These are phyloP conservation scores for Microbotryum lychnidis-dioicae DNA, from an alignment of 1,284 basidiomycete species.

Conservation along the genomic window DNA sequence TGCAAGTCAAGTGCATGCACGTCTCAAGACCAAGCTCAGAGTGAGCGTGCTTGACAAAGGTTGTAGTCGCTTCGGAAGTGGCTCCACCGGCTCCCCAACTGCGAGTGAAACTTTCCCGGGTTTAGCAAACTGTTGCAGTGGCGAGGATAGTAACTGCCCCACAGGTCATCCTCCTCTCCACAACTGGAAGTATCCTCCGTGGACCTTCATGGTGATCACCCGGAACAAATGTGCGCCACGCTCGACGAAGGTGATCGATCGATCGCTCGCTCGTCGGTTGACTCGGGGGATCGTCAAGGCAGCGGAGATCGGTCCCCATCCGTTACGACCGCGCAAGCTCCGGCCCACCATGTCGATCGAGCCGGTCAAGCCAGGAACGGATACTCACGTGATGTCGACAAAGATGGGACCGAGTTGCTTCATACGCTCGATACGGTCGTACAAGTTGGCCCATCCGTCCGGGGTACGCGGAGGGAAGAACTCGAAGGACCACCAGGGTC, in stretches of 20 bases:
- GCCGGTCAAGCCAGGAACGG: too few relatives aligned
- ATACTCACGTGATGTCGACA: conserved; percentile 83
- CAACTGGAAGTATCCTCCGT: too few relatives aligned
- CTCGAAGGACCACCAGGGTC: conserved; percentile 31
- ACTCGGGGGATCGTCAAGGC: not conserved
- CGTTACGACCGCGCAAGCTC: not conserved
- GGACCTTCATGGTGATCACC: too few relatives aligned
- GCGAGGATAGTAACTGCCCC: too few relatives aligned
- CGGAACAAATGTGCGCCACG: not conserved
- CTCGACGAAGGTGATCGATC: conserved; percentile 1
- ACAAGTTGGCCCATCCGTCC: conserved; percentile 84
- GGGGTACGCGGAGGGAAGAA: conserved; percentile 28
- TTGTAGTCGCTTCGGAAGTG: conserved; percentile 43
- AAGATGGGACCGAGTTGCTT: conserved; percentile 90
- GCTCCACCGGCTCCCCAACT: conserved; percentile 45
- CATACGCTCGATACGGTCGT: conserved; percentile 99
- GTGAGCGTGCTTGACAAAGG: conserved; percentile 92
- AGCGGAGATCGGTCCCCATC: not conserved
- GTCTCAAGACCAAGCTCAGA: conserved; percentile 73
- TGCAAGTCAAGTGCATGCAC: conserved; percentile 92
- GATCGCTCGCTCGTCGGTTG: conserved; percentile 1
- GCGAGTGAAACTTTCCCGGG: not conserved
- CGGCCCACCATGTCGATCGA: not conserved
- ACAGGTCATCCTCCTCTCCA: too few relatives aligned
- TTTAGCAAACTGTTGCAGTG: too few relatives aligned